Conservation (phyloP, 2,329 filamentous ascomycete genomes). For the Fusarium poae region DNA sequence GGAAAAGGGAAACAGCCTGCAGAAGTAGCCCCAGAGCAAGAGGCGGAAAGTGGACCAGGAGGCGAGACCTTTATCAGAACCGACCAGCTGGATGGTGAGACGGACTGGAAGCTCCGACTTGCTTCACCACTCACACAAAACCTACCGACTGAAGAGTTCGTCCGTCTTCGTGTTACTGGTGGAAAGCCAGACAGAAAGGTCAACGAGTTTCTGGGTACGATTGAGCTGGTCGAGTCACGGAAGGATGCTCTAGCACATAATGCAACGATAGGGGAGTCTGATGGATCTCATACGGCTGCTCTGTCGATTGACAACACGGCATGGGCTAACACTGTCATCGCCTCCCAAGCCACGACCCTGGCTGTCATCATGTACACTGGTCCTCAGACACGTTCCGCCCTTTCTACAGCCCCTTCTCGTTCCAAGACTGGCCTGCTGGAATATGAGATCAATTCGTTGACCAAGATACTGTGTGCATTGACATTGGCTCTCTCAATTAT, state of each 20-base stretch:
- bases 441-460: slow-evolving; percentile 96
- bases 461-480: slow-evolving; percentile 92
- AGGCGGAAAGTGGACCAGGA: slow-evolving; percentile 59
- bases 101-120: slow-evolving; percentile 95
- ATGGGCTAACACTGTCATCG: slow-evolving; percentile 98
- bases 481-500: slow-evolving; percentile 89
- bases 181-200: slow-evolving; percentile 94
- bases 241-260: slow-evolving; percentile 62
- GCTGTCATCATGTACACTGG: slow-evolving; percentile 96
- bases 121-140: slow-evolving; percentile 88
- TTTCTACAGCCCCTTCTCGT: slow-evolving; percentile 91
- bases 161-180: slow-evolving; percentile 78
- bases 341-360: slow-evolving; percentile 88
- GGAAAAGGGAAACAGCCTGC: slow-evolving; percentile 55
- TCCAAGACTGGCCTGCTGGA: slow-evolving; percentile 95
- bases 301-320: slow-evolving; percentile 97
- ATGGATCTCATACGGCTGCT: slow-evolving; percentile 70
- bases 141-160: slow-evolving; percentile 79
- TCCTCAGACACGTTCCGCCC: slow-evolving; percentile 89
- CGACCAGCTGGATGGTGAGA: slow-evolving; percentile 97
- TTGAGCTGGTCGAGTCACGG: slow-evolving; percentile 76
- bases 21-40: slow-evolving; percentile 43
- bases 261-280: slow-evolving; percentile 52
- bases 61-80: slow-evolving; percentile 98
- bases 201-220: slow-evolving; percentile 92